Conservation (phyloP, 495 filamentous ascomycete genomes). For the Xeromyces bisporus region DNA sequence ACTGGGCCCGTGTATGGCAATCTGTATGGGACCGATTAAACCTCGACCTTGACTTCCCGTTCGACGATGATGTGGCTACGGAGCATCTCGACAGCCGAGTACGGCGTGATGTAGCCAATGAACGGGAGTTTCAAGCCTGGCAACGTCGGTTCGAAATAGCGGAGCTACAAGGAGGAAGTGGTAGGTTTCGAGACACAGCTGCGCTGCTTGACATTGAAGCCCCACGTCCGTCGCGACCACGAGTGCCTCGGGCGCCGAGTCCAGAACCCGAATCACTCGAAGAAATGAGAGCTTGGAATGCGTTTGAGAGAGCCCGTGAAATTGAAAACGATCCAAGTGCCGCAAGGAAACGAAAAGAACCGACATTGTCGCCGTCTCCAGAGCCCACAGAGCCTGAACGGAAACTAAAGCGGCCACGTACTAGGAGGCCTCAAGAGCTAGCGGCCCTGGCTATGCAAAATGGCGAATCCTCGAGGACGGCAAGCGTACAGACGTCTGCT, state of each 20-base stretch:
- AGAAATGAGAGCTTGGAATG: constrained; percentile 75
- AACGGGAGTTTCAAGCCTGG: constrained; percentile 55
- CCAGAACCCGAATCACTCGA: constrained; percentile 55
- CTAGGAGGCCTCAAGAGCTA: constrained; percentile 36
- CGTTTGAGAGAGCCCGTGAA: constrained; percentile 66
- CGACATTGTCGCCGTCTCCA: constrained; percentile 49
- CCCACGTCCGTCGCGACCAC: constrained; percentile 26
- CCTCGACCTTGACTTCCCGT: constrained; percentile 78
- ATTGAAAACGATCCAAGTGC: constrained; percentile 36
- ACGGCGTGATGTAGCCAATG: constrained; percentile 41
- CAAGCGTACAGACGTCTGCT: constrained; percentile 12
- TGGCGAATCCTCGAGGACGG: constrained; percentile 29
- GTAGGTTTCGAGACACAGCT: constrained; percentile 49
- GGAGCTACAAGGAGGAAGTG: constrained; percentile 57
- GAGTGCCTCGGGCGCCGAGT: constrained; percentile 27
- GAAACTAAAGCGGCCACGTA: constrained; percentile 72
- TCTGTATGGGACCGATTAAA: constrained; percentile 47
- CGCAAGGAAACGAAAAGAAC: constrained; percentile 62
- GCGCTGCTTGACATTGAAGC: constrained; percentile 32
- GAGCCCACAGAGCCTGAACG: constrained; percentile 50
- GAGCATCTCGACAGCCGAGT: constrained; percentile 35
- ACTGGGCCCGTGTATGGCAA: constrained; percentile 56
- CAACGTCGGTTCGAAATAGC: constrained; percentile 66
- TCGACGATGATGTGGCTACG: constrained; percentile 49
- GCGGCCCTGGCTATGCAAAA: constrained; percentile 25